A percentile compares a stretch with the other conserved stretches of the same genome.
phyloP scores from a whole-genome alignment of 768 basidiomycete species.

The Cubamyces sp. region DNA sequence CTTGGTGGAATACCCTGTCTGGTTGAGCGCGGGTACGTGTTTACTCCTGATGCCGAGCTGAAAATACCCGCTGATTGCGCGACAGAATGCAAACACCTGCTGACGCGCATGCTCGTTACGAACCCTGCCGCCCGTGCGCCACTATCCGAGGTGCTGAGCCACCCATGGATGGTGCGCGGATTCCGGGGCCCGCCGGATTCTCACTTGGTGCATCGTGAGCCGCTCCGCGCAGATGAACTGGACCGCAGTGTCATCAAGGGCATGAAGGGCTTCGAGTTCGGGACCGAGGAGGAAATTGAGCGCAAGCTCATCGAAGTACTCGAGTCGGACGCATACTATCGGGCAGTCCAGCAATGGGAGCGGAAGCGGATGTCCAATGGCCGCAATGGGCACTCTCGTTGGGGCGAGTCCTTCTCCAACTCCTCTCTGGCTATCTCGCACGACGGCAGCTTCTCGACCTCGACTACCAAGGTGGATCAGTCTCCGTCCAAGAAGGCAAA shows the following conservation, averaged over 20 bases:
- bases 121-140: conserved; percentile 85
- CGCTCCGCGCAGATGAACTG: conserved; percentile 85
- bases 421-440: conserved; percentile 71
- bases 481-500: conserved; percentile 61
- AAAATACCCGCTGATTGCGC: conserved; percentile 23
- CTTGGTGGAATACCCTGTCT: conserved; percentile 94
- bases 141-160: conserved; percentile 80
- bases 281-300: conserved; percentile 85
- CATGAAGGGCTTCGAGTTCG: conserved; percentile 98
- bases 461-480: conserved; percentile 37
- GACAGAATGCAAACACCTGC: conserved; percentile 90
- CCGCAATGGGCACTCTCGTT: conserved; percentile 45
- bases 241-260: conserved; percentile 84
- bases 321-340: conserved; percentile 74
- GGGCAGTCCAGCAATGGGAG: conserved; percentile 80
- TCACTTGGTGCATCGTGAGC: conserved; percentile 88
- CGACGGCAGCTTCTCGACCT: conserved; percentile 40
- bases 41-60: background rate
- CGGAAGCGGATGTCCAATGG: conserved; percentile 50
- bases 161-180: conserved; percentile 93
- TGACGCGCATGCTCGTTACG: conserved; percentile 96
- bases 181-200: conserved; percentile 79
- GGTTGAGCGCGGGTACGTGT: conserved; percentile 86
- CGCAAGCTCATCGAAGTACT: conserved; percentile 71
- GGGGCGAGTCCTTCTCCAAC: conserved; percentile 65